Evolutionary conservation across 2,329 filamentous ascomycete species (phyloP), one percentile per base, ranked within the genome.

Genomic region (Ophiocordyceps camponoti-saundersi): DNA sequence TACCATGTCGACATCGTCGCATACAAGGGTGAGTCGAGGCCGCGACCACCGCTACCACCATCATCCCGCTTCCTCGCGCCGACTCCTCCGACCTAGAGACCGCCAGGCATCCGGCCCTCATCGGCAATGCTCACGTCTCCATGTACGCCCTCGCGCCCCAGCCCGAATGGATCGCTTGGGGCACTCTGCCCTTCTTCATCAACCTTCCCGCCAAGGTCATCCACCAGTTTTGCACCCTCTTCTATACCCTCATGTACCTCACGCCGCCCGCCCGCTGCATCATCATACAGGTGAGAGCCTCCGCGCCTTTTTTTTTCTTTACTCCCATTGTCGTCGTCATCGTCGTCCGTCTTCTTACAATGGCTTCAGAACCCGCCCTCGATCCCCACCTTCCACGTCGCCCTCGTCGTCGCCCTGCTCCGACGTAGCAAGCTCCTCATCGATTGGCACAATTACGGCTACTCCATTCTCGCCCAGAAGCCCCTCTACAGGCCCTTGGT

Each of bases 361-460:
- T 2, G 12, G 21, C 13, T 32, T 40, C 64, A 95, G 73, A 98
- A 96, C 56, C 92, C 92, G 7, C 92, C 92, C 1, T 92, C 90
- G 0, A 95, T 96, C 49, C 92, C 92, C 0, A 94, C 88, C 0
- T 75, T 98, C 21, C 76, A 82, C 46, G 69, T 95, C 36, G 83
- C 86, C 16, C 71, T 80, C 21, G 51, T 89, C 3, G 71, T 86
- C 44, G 85, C 85, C 56, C 75, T 80, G 54, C 62, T 94, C 45
- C 81, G 92, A 45, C 82, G 85, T 54, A 94, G 85, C 39, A 77
- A 77, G 48, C 73, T 98, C 4, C 72, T 96, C 50, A 84, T 96
- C 47, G 92, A 98, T 68, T 98, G 92, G 92, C 92, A 98, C 69
- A 98, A 98, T 65, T 96, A 95, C 63, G 92, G 90, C 54, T 95